Evolutionary conservation across 768 basidiomycete genomes (phyloP).

Genomic region (Psilocybe cubensis): DNA sequence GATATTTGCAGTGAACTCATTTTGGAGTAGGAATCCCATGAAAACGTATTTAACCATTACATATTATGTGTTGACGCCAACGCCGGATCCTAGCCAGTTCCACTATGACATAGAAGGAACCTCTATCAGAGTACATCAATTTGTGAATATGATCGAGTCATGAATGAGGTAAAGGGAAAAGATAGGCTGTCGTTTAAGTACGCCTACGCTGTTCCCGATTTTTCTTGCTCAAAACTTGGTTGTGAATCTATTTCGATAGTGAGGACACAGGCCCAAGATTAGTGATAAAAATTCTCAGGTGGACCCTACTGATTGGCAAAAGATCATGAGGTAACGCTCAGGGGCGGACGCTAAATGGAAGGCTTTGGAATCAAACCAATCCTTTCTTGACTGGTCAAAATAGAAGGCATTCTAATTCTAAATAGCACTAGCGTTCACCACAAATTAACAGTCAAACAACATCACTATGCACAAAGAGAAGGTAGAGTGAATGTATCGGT

Average conservation of each 20-base stretch:
- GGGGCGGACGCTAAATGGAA: not conserved
- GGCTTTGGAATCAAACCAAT: not conserved
- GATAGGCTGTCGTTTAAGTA: no score
- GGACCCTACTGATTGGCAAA: not conserved
- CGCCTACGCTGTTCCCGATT: no score
- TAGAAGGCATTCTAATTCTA: not conserved
- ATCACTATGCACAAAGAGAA: no score
- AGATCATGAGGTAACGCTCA: not conserved
- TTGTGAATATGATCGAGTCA: no score
- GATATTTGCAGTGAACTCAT: not conserved
- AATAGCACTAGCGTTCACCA: not conserved
- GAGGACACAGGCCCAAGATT: not conserved
- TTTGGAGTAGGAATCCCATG: not conserved
- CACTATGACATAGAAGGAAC: no score
- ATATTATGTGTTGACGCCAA: not conserved
- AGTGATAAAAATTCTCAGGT: not conserved
- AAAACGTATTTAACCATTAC: not conserved
- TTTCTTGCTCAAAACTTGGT: not conserved
- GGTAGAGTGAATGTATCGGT: no score
- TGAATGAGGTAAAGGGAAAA: no score
- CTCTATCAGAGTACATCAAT: no score
- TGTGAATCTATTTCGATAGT: not conserved
- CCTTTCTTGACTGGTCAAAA: not conserved
- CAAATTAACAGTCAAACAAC: not conserved
- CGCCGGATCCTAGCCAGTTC: not conserved